Conservation (phyloP, 768 basidiomycete genomes). For the Lentinula guzmanii region DNA sequence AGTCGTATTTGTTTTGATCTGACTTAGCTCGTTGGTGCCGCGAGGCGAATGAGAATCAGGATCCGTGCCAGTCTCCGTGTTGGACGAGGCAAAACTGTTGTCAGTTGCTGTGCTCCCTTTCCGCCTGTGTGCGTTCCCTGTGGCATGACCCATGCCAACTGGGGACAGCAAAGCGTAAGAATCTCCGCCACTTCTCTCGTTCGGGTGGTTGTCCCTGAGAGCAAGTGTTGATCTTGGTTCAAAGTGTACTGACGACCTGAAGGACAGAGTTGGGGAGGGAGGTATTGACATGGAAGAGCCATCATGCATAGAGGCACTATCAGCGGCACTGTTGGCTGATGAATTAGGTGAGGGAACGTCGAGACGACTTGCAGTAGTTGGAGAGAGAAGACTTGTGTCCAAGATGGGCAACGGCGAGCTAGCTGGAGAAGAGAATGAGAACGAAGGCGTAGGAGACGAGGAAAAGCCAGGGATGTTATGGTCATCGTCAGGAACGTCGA, state of each 20-base stretch:
- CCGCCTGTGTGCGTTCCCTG: constrained; percentile 34
- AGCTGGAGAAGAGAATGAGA: constrained; percentile 13
- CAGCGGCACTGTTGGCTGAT: constrained; percentile 6
- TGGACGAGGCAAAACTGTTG: constrained; percentile 30
- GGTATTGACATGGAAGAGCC: constrained; percentile 25
- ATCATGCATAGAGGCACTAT: constrained; percentile 24
- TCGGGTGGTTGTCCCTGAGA: constrained; percentile 66
- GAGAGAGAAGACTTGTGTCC: constrained; percentile 18
- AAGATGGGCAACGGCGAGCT: not conserved
- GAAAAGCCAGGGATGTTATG: not conserved
- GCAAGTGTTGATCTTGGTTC: constrained; percentile 37
- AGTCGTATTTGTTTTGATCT: constrained; percentile 32
- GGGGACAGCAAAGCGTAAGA: constrained; percentile 47
- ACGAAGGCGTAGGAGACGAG: not conserved
- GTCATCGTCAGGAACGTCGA: not conserved
- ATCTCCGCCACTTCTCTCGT: constrained; percentile 44
- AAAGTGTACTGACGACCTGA: constrained; percentile 57
- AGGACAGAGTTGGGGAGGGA: constrained; percentile 75
- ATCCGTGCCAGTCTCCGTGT: constrained; percentile 32
- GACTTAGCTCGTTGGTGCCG: constrained; percentile 21
- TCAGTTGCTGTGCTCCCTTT: constrained; percentile 56
- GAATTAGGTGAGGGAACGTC: constrained; percentile 20
- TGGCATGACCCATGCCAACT: constrained; percentile 16
- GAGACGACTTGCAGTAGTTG: constrained; percentile 10
- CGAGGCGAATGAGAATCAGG: constrained; percentile 32